Percentiles rank a stretch among this genome's conserved stretches.
These are phyloP conservation scores for Rhytidiadelphus loreus DNA, from an alignment of 225 moss, liverwort and hornwort species.

Conservation along the genomic window DNA sequence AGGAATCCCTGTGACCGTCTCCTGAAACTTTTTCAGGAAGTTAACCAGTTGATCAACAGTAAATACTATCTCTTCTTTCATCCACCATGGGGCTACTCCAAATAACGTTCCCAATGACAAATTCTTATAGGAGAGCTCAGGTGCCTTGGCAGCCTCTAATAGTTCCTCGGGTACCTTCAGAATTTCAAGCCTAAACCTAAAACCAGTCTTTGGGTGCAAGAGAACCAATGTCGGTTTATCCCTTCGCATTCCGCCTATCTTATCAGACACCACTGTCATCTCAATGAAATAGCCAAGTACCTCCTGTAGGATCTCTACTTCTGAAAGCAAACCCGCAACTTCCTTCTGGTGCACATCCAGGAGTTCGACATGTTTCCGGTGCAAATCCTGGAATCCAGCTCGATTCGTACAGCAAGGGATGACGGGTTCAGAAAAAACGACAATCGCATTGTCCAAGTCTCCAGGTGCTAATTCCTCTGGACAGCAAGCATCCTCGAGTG, in stretches of 20 bases:
- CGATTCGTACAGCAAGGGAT: not conserved
- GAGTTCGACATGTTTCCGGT: not conserved
- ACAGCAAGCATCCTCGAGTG: not conserved
- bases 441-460: not conserved
- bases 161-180: not conserved
- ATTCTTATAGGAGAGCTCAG: slow-evolving; percentile 20
- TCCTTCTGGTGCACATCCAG: slow-evolving; percentile 13
- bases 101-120: slow-evolving; percentile 32
- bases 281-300: slow-evolving; percentile 27
- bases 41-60: slow-evolving; percentile 25
- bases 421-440: not conserved
- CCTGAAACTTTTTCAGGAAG: slow-evolving; percentile 28
- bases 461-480: not conserved
- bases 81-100: slow-evolving; percentile 46
- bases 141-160: not conserved
- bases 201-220: slow-evolving; percentile 27
- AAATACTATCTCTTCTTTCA: slow-evolving; percentile 43
- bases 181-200: slow-evolving; percentile 25
- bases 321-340: slow-evolving; percentile 20
- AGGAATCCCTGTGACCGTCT: slow-evolving; percentile 13
- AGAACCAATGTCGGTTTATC: slow-evolving; percentile 20
- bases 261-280: slow-evolving; percentile 29
- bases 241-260: not conserved
- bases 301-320: slow-evolving; percentile 24
- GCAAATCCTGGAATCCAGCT: slow-evolving; percentile 1